Conservation (phyloP, 73 alveolate genomes). For the Paramecium bursaria region DNA sequence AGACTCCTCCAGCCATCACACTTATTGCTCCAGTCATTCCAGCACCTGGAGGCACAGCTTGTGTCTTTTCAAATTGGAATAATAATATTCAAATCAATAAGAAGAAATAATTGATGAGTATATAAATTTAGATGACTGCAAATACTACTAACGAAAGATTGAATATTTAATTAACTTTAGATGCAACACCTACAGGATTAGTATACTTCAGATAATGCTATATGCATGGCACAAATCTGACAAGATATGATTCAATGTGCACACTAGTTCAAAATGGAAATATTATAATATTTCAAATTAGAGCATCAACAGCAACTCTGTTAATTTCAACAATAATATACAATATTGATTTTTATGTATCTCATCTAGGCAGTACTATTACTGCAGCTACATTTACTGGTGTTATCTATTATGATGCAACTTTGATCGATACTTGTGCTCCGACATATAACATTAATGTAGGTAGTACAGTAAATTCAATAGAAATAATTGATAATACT, state of each 20-base stretch:
- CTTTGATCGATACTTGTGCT: neutral
- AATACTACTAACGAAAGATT: constrained; percentile 36
- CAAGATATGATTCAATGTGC: neutral
- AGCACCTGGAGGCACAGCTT: neutral
- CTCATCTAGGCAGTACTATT: constrained; percentile 47
- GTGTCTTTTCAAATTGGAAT: constrained; percentile 26
- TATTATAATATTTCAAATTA: neutral
- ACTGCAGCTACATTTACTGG: constrained; percentile 8
- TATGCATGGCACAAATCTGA: constrained; percentile 11
- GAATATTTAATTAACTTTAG: neutral
- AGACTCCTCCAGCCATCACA: neutral
- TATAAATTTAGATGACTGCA: neutral
- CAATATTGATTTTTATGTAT: constrained; percentile 1
- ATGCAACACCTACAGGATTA: constrained; percentile 1
- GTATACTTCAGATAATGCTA: constrained; percentile 38
- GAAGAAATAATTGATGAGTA: neutral
- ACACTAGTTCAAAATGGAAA: neutral
- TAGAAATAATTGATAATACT: neutral
- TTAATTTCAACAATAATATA: neutral
- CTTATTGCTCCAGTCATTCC: constrained; percentile 39
- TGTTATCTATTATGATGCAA: neutral
- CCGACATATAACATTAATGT: constrained; percentile 2
- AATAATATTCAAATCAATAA: neutral
- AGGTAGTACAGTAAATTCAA: neutral
- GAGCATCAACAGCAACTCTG: neutral